These are phyloP conservation scores for Solanum chacoense DNA, from an alignment of 305 asterid genomes.

Conservation along the genomic window DNA sequence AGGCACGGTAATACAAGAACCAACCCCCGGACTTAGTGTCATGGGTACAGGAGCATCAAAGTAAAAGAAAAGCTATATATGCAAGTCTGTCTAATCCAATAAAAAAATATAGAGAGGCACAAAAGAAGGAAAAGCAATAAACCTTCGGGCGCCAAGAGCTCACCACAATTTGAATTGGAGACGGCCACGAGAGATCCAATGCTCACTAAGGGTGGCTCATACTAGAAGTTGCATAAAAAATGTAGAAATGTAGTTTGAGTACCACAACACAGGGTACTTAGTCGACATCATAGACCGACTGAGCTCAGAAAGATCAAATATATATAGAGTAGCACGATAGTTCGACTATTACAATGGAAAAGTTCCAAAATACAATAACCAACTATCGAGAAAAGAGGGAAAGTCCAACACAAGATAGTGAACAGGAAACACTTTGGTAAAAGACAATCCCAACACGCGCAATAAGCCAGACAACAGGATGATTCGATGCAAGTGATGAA, in stretches of 20 bases:
- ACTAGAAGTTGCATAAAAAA: not conserved
- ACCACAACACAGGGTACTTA: not conserved
- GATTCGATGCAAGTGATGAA: not conserved
- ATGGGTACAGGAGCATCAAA: not conserved
- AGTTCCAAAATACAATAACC: not conserved
- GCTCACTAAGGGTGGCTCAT: not conserved
- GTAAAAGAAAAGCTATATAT: not conserved
- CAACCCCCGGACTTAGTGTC: not conserved
- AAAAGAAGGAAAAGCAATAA: not conserved
- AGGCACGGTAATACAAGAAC: not conserved
- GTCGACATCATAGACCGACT: not conserved
- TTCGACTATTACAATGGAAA: not conserved
- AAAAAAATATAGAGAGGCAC: not conserved
- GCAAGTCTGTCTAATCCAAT: not conserved
- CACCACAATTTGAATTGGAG: not conserved
- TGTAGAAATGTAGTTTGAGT: not conserved
- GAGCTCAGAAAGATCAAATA: not conserved
- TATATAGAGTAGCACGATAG: not conserved
- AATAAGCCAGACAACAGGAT: not conserved
- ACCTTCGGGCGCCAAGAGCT: not conserved
- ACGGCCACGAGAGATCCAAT: not conserved
- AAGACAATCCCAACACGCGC: not conserved
- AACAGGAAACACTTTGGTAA: not conserved
- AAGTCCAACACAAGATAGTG: not conserved
- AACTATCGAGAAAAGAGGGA: not conserved